These are phyloP conservation scores for Achlya hypogyna DNA, from an alignment of 352 stramenopile species.

Conservation along the genomic window DNA sequence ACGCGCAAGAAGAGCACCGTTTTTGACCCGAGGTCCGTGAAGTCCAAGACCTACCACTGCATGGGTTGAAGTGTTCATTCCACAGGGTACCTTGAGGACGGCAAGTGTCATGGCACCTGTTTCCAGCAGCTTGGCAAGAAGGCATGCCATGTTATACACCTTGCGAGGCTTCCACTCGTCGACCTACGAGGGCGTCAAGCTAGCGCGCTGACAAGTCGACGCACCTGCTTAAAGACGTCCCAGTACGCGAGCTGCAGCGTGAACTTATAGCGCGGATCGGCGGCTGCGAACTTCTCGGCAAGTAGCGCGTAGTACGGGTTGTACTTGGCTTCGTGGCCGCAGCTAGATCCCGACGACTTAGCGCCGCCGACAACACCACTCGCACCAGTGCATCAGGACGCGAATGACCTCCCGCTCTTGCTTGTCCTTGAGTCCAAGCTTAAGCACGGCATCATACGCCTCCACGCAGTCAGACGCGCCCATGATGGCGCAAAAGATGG, in stretches of 20 bases:
- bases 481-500: constrained; percentile 97
- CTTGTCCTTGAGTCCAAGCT: constrained; percentile 85
- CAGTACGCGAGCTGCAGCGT: constrained; percentile 95
- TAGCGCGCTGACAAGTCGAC: not conserved
- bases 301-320: constrained; percentile 95
- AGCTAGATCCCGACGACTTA: constrained; percentile 21
- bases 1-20: constrained; percentile 86
- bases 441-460: constrained; percentile 91
- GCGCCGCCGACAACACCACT: no score
- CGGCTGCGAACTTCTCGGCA: constrained; percentile 88
- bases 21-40: constrained; percentile 81
- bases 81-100: constrained; percentile 22
- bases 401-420: constrained; percentile 91
- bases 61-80: constrained; percentile 61
- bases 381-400: constrained; percentile 91
- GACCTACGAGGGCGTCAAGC: constrained; percentile 36
- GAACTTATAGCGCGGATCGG: constrained; percentile 92
- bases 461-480: constrained; percentile 91
- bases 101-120: constrained; percentile 25
- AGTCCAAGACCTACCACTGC: constrained; percentile 88
- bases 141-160: constrained; percentile 85
- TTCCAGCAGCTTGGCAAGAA: constrained; percentile 64
- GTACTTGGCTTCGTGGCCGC: constrained; percentile 77
- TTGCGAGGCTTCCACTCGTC: constrained; percentile 64
- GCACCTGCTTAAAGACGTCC: constrained; percentile 92